Conservation (phyloP, 257 asterid species). For the Primulina huaijiensis region DNA sequence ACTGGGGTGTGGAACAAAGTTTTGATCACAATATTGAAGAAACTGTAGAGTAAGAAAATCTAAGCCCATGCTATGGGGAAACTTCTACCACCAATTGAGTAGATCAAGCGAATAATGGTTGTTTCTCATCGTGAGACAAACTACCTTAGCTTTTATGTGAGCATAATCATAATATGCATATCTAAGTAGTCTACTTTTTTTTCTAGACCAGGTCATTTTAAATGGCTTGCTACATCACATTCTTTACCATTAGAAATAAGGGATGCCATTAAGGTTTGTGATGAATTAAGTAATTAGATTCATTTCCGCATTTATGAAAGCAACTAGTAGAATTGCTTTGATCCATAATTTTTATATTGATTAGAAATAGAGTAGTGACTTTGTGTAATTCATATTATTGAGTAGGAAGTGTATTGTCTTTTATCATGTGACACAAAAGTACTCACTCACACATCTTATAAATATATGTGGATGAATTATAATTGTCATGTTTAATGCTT, state of each 20-base stretch:
- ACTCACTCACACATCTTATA: not conserved
- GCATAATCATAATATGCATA: not conserved
- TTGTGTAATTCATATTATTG: not conserved
- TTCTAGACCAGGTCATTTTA: not conserved
- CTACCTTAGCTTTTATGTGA: not conserved
- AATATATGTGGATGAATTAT: not conserved
- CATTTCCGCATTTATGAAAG: not conserved
- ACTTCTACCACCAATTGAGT: not conserved
- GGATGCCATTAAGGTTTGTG: not conserved
- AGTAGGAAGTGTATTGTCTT: not conserved
- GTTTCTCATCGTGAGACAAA: not conserved
- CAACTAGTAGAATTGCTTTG: not conserved
- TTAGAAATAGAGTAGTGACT: no score
- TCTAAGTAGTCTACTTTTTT: not conserved
- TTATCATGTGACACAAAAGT: slow-evolving; percentile 2
- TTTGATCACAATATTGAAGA: not conserved
- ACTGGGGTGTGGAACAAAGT: not conserved
- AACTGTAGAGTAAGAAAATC: slow-evolving; percentile 1
- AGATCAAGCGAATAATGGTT: slow-evolving; percentile 5
- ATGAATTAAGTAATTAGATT: not conserved
- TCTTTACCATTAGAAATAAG: not conserved
- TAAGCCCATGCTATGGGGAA: not conserved
- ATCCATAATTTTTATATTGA: not conserved
- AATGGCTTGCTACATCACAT: not conserved
- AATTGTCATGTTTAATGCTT: not conserved